Base-by-base conservation (phyloP, 768 basidiomycete genomes). In the Boletus rubescentipes region DNA sequence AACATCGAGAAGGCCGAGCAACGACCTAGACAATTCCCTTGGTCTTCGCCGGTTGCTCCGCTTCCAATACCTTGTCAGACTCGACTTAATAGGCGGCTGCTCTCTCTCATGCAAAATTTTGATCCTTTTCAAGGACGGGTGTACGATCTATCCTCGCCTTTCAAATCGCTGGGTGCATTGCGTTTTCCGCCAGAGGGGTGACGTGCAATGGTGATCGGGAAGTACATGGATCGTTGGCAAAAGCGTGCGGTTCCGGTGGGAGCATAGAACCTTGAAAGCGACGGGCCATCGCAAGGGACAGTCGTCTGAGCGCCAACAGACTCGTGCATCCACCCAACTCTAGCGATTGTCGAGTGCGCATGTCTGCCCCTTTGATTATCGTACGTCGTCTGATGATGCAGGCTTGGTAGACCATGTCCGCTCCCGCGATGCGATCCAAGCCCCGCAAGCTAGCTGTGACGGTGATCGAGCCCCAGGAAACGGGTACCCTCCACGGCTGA, bases 61-160 rank as follows among this genome's bases (percentile, higher is more conserved):
- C n/a, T n/a, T n/a, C n/a, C n/a, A n/a, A n/a, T n/a, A n/a, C n/a
- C n/a, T n/a, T n/a, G n/a, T n/a, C n/a, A n/a, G n/a, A n/a, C n/a
- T n/a, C n/a, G n/a, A n/a, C n/a, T n/a, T n/a, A n/a, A n/a, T n/a
- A n/a, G n/a, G n/a, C n/a, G n/a, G n/a, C n/a, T 98, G 5, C 79
- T 96, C 9, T 97, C 94, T 10, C 98, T 98, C 76, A 85, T 95
- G 53, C 87, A 87, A 59, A 98, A 98, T 73, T 99, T 98, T 70
- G 89, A 91, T 55, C 96, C 96, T 3, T 77, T 80, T 20, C 88
- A 94, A 63, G 73, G 79, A 9, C 80, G 86, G 34, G 78, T 98
- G 0, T 89, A 85, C 63, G 92, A 94, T 71, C 71, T 93, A 42
- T 77, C 83, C 50, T 69, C 73, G 1, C 62, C 77, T 21, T 77